Evolutionary conservation across 164 flowering plant species (phyloP).

Genomic region (Magnolia officinalis): DNA sequence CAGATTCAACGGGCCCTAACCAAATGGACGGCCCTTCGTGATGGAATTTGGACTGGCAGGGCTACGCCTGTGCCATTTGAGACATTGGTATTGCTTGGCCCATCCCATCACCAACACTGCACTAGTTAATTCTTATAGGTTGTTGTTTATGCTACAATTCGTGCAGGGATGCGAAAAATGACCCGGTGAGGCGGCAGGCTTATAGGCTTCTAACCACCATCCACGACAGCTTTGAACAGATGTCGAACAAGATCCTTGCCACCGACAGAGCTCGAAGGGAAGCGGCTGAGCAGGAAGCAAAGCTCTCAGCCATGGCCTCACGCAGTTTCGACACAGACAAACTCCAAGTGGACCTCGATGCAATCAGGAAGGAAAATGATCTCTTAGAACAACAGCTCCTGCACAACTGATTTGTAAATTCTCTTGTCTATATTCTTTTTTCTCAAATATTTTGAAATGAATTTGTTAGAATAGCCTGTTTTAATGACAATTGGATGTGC

Average conservation of each 20-base stretch:
- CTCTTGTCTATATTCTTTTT: no score
- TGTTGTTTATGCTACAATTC: neutral
- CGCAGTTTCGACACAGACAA: conserved; percentile 44
- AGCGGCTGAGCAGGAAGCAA: conserved; percentile 60
- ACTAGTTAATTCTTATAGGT: neutral
- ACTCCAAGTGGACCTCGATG: conserved; percentile 65
- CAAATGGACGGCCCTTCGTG: no score
- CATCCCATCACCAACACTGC: no score
- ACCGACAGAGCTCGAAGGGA: conserved; percentile 65
- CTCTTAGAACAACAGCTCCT: conserved; percentile 33
- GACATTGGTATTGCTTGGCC: no score
- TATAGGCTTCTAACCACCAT: conserved; percentile 62
- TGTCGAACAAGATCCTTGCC: conserved; percentile 58
- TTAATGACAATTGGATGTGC: neutral
- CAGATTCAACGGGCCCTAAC: no score
- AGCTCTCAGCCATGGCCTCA: conserved; percentile 46
- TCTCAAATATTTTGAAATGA: neutral
- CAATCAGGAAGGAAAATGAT: conserved; percentile 62
- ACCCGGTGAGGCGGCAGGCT: conserved; percentile 61
- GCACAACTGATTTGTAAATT: conserved; percentile 3
- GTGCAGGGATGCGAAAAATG: conserved; percentile 79
- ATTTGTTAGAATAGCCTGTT: neutral
- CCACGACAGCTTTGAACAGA: conserved; percentile 68
- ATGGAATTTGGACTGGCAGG: no score
- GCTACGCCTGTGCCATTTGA: no score